Evolutionary conservation across 768 basidiomycete genomes (phyloP), one percentile per base, ranked within the genome.

Genomic region (Mycena alexandri): DNA sequence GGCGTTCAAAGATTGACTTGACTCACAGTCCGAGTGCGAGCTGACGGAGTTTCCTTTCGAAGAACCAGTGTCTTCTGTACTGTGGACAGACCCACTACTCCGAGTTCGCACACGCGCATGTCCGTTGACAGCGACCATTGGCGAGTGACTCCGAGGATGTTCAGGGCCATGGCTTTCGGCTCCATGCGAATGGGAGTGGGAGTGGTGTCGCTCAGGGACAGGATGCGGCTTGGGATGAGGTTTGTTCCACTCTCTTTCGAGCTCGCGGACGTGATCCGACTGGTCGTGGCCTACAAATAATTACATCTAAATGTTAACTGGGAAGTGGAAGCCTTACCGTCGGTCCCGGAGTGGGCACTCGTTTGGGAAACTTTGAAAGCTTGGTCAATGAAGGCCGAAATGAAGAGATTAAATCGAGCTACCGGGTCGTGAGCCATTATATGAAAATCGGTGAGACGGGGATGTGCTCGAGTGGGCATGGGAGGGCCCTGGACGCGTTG

Each of bases 1-100:
- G 16, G 14, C 13, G 47, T 51, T 61, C 57, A 41, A 47, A 34
- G 14, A 21, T 17, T 54, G 50, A 24, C 46, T 41, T 24, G 51
- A 77, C 87, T 76, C 70, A 89, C 89, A 80, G 33, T 88, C 86
- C n/a, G 83, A 78, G 64, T 83, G 83, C 42, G 88, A 89, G 65
- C 79, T 76, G 13, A 79, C 60, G 0, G 87, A 87, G 50, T 82
- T 86, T 24, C 81, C 79, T 54, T 78, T 75, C 0, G 85, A 85
- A 12, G 83, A 81, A 61, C 76, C 75, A 60, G 79, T 82, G 62
- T 85, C 84, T 24, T 66, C 65, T 14, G 81, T 79, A 59, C 82
- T 83, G 21, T 73, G 77, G 38, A 83, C 69, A 14, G 87, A 87
- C 3, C 79, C 76, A 60, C 75, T 61, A 63, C 86, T 87, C 22